phyloP scores from a whole-genome alignment of 2,329 filamentous ascomycete species.

The Aspergillus amoenus region DNA sequence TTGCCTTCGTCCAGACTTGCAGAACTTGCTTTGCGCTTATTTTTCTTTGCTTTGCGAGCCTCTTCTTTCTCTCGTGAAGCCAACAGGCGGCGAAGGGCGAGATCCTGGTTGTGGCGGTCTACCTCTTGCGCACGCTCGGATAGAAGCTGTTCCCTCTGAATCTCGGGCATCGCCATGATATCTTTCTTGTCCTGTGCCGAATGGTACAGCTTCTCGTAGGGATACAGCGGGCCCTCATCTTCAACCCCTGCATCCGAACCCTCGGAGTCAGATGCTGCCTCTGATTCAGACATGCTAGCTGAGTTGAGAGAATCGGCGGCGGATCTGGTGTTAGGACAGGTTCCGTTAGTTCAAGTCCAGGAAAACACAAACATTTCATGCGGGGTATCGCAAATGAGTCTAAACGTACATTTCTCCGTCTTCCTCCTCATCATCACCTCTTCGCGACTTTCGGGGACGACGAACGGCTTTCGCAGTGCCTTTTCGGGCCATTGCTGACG shows the following conservation, averaged over 20 bases:
- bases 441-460: slow-evolving; percentile 49
- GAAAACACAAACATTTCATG: neutral
- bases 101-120: slow-evolving; percentile 77
- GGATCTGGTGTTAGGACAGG: slow-evolving; percentile 54
- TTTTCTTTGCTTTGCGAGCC: slow-evolving; percentile 51
- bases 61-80: slow-evolving; percentile 64
- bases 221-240: slow-evolving; percentile 61
- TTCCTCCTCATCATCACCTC: slow-evolving; percentile 70
- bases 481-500: slow-evolving; percentile 49
- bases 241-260: slow-evolving; percentile 47
- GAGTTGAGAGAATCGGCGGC: slow-evolving; percentile 72
- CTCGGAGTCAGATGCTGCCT: slow-evolving; percentile 75
- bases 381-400: neutral
- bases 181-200: slow-evolving; percentile 71
- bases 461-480: slow-evolving; percentile 41
- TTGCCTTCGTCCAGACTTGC: slow-evolving; percentile 76
- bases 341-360: neutral
- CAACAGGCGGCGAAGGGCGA: slow-evolving; percentile 75
- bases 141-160: slow-evolving; percentile 85
- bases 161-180: slow-evolving; percentile 84
- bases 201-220: slow-evolving; percentile 82
- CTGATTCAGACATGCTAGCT: slow-evolving; percentile 85
- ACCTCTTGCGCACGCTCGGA: slow-evolving; percentile 83
- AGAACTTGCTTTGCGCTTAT: slow-evolving; percentile 72
- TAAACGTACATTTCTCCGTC: slow-evolving; percentile 74